Evolutionary conservation across 768 basidiomycete species (phyloP), one percentile per base, ranked within the genome.

Genomic region (Pleurotus citrinopileatus): DNA sequence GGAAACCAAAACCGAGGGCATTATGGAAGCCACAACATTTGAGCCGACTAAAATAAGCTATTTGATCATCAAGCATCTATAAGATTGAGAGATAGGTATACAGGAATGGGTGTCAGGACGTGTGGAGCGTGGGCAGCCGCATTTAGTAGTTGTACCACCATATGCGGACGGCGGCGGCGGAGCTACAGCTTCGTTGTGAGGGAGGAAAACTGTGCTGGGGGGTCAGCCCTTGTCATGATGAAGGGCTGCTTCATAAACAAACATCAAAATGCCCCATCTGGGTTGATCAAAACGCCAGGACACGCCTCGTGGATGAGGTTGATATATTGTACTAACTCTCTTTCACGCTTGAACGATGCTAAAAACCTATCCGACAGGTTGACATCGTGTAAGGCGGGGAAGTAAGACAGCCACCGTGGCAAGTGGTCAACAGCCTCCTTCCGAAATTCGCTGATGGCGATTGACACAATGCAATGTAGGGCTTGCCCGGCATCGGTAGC

Each of bases 351-450:
- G 34, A 51, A 51, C 4, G 48, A 51, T 15, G 48, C 48, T 17
- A 51, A 22, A 25, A 51, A 51, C 22, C 32, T 36, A 37, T 51
- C 48, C 32, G 48, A 51, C 17, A 51, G 27, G n/a, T 51, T 51
- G 48, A 51, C 37, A 36, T 37, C 48, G n/a, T 36, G 48, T 34
- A 51, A 37, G 3, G 48, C 48, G 22, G 48, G 48, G 34, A 51
- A 51, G 48, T 32, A 51, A 9, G 48, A 51, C 19, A 51, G 34
- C 48, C 48, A 51, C 12, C 29, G 48, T 3, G 48, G 48, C 8
- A 51, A 23, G n/a, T 51, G 34, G 25, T 51, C 48, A 32, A 37
- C 48, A 20, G 48, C 48, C 22, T 51, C 48, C 32, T 51, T 51
- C 10, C 48, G 48, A 23, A 34, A 51, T 37, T 51, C 48, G 27